A percentile compares a stretch with the other conserved stretches of the same genome.
These are phyloP conservation scores for Chalciporus pseudorubinellus DNA, from an alignment of 768 basidiomycete genomes.

Conservation along the genomic window DNA sequence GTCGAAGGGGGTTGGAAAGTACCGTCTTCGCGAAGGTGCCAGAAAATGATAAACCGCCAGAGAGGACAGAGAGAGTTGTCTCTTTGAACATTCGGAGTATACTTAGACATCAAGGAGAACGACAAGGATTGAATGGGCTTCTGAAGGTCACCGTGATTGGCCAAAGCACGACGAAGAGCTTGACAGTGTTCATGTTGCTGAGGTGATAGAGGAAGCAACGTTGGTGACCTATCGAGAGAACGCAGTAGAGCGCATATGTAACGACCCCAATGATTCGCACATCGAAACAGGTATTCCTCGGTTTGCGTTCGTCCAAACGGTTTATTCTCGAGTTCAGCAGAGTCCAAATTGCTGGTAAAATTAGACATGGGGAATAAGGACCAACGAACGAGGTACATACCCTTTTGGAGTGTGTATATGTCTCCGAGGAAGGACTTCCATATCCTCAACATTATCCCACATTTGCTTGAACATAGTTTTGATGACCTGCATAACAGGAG, in stretches of 20 bases:
- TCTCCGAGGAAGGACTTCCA: not conserved
- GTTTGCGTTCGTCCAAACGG: not conserved
- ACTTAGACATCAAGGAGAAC: not conserved
- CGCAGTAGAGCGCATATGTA: not conserved
- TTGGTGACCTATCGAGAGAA: not conserved
- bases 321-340: not conserved
- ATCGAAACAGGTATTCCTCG: not conserved
- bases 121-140: not conserved
- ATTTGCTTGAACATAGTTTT: not conserved
- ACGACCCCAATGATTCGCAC: not conserved
- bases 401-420: not conserved
- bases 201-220: not conserved
- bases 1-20: not conserved
- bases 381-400: not conserved
- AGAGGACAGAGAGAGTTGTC: not conserved
- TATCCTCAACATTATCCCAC: not conserved
- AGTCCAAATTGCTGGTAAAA: not conserved
- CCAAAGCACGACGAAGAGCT: not conserved
- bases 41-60: not conserved
- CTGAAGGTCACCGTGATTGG: not conserved
- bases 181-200: not conserved
- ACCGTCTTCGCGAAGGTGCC: constrained; percentile 1
- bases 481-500: not conserved
- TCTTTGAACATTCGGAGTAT: not conserved
- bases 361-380: not conserved